Base-by-base conservation (phyloP, 768 basidiomycete species). In the Podaxis sp. region DNA sequence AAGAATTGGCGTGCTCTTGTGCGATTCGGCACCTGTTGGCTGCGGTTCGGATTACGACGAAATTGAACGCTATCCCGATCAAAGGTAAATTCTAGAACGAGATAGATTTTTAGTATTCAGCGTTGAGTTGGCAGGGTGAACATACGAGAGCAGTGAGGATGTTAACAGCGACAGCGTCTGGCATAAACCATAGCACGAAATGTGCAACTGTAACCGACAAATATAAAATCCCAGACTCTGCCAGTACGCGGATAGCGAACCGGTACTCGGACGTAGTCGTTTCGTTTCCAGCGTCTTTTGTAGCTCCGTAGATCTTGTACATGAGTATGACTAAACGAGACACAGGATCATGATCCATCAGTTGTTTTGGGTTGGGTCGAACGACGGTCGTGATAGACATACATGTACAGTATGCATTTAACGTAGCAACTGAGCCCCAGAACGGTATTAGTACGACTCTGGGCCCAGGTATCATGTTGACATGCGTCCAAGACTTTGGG, bases 391-490 rank as follows among this genome's bases (percentile, higher is more conserved):
- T 17, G 28, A 28, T 9, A 44, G 1, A 30, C 61, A 13, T 7
- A 56, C 61, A 17, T 3, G 61, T 63, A 9, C 52, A 54, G n/a
- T 63, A 63, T 17, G 48, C 40, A 7, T 57, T 57, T 3, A 57
- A 46, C 13, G 57, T 54, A 15, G 46, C 28, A 2, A 56, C 40
- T 8, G 63, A 58, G 11, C 49, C 63, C 63, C 57, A 59, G 57
- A 64, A 64, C 1, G 51, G 63, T 15, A 48, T 58, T 26, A 64
- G 33, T 28, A 64, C 52, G 22, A 52, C 51, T 1, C 63, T 57
- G 17, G 63, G 57, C 0, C 63, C 63, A n/a, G 57, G 9, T 7
- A 24, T 39, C 28, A 36, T 59, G 39, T 59, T 59, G 24, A 64
- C 40, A 5, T 57, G 33, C 24, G 44, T n/a, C 62, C 44, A 48